Evolutionary conservation across 2,329 filamentous ascomycete genomes (phyloP).

Genomic region (Colletotrichum tropicale): DNA sequence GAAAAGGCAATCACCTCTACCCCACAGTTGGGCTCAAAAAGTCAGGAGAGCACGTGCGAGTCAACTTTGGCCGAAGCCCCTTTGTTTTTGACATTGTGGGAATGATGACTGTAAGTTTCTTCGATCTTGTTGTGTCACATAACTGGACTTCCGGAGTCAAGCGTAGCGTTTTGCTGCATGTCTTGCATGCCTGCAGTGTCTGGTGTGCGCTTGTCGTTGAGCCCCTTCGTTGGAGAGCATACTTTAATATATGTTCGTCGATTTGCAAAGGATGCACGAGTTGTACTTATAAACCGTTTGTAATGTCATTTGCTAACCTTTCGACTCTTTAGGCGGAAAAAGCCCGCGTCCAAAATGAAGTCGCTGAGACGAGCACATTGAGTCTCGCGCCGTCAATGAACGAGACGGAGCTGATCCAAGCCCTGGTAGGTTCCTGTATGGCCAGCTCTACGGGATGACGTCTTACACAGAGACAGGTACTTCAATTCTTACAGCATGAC

Average conservation of each 20-base stretch:
- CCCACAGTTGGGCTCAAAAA: constrained; percentile 71
- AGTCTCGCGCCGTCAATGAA: constrained; percentile 66
- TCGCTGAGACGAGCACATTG: constrained; percentile 62
- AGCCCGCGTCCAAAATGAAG: constrained; percentile 58
- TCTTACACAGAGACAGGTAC: constrained; percentile 45
- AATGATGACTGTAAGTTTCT: constrained; percentile 71
- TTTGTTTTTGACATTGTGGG: constrained; percentile 93
- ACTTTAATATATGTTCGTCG: background rate
- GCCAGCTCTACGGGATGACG: background rate
- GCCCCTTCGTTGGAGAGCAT: background rate
- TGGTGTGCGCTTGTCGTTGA: background rate
- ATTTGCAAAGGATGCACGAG: background rate
- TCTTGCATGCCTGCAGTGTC: background rate
- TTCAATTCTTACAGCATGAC: constrained; percentile 92
- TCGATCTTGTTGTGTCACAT: background rate
- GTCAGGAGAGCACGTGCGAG: constrained; percentile 63
- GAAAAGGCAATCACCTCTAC: constrained; percentile 58
- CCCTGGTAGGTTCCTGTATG: constrained; percentile 59
- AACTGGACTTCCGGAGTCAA: background rate
- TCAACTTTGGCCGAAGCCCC: constrained; percentile 73
- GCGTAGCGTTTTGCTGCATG: background rate
- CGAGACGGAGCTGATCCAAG: constrained; percentile 81
- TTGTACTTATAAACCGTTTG: background rate
- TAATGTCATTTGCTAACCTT: background rate
- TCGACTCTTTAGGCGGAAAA: constrained; percentile 36